phyloP scores from a whole-genome alignment of 2,329 filamentous ascomycete species.

The Proliferodiscus dingleyae region DNA sequence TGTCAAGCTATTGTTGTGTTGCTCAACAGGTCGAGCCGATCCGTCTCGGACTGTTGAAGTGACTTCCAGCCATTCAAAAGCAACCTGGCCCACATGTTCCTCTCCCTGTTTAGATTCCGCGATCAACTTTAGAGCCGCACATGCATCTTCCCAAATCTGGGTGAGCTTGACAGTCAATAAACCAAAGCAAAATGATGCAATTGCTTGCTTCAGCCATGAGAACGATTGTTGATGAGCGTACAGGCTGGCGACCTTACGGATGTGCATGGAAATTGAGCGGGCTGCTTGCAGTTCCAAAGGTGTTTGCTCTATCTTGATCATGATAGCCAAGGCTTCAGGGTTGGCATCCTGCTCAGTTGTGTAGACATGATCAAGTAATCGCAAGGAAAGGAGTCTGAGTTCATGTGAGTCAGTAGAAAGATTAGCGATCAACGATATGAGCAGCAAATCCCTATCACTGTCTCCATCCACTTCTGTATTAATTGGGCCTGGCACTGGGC shows the following conservation, averaged over 20 bases:
- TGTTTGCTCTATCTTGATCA: slow-evolving; percentile 75
- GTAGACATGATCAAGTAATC: slow-evolving; percentile 62
- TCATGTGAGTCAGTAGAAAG: slow-evolving; percentile 71
- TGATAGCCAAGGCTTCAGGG: slow-evolving; percentile 52
- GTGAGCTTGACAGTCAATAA: slow-evolving; percentile 80
- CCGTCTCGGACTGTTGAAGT: slow-evolving; percentile 52
- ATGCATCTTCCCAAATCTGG: slow-evolving; percentile 82
- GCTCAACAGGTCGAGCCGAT: slow-evolving; percentile 34
- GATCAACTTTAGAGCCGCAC: slow-evolving; percentile 70
- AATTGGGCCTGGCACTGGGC: slow-evolving; percentile 6
- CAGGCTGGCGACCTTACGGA: slow-evolving; percentile 62
- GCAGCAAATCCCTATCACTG: slow-evolving; percentile 55
- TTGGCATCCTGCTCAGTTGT: slow-evolving; percentile 42
- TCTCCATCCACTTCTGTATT: slow-evolving; percentile 33
- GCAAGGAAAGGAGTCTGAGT: slow-evolving; percentile 67
- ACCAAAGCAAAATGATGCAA: slow-evolving; percentile 83
- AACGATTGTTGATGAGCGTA: slow-evolving; percentile 54
- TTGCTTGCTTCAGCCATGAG: slow-evolving; percentile 63
- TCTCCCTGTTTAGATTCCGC: slow-evolving; percentile 67
- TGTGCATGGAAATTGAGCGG: slow-evolving; percentile 75
- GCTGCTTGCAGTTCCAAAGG: slow-evolving; percentile 71
- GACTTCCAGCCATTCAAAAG: slow-evolving; percentile 71
- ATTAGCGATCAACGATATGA: slow-evolving; percentile 64
- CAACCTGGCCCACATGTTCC: slow-evolving; percentile 63
- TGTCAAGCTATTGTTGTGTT: slow-evolving; percentile 44